Evolutionary conservation across 2,329 filamentous ascomycete species (phyloP).

Genomic region (Sclerotinia sclerotiorum): DNA sequence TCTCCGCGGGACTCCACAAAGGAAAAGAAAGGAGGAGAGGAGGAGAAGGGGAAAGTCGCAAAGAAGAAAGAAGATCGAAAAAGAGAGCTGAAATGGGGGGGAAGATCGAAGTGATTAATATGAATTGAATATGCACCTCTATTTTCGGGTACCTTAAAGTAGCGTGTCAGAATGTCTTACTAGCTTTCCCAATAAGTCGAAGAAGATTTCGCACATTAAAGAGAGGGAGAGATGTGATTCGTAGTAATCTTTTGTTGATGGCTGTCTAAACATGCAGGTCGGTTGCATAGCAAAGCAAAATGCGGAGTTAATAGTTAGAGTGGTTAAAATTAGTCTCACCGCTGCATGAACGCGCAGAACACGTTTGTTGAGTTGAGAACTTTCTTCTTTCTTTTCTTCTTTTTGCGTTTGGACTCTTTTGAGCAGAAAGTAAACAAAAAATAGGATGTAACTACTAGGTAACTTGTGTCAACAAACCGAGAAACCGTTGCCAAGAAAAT

Average conservation of each 20-base stretch:
- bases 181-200: slow-evolving; percentile 2
- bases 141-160: slow-evolving; percentile 4
- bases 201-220: slow-evolving; percentile 7
- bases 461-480: slow-evolving; percentile 4
- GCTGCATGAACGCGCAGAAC: slow-evolving; percentile 19
- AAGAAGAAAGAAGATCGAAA: slow-evolving; percentile 17
- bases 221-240: slow-evolving; percentile 4
- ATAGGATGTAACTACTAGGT: too few species aligned
- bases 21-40: not conserved
- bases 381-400: not conserved
- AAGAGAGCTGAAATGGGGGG: not conserved
- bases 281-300: slow-evolving; percentile 14
- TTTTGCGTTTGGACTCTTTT: not conserved
- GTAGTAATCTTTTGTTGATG: slow-evolving; percentile 6
- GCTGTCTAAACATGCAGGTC: slow-evolving; percentile 4
- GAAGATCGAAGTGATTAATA: slow-evolving; percentile 11
- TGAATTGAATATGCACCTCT: slow-evolving; percentile 16
- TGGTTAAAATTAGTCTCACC: slow-evolving; percentile 20
- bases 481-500: slow-evolving; percentile 17
- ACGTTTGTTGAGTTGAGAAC: slow-evolving; percentile 7
- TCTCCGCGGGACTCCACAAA: not conserved
- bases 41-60: slow-evolving; percentile 1
- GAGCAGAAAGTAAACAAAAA: slow-evolving; percentile 16
- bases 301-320: not conserved
- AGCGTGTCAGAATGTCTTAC: slow-evolving; percentile 19